Conservation (phyloP, 768 basidiomycete species). For the Suillus clintonianus region DNA sequence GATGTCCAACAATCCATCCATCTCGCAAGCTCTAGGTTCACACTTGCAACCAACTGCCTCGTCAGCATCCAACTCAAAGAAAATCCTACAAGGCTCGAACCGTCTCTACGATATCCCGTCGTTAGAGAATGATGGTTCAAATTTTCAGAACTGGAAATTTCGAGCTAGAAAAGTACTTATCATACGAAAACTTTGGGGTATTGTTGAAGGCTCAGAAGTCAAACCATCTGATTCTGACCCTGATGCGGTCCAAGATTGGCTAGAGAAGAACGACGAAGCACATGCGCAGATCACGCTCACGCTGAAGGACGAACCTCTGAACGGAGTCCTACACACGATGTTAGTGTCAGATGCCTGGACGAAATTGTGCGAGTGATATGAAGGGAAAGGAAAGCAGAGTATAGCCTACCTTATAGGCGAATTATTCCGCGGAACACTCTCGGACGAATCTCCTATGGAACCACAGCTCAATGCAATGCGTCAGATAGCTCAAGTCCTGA, state of each 20-base stretch:
- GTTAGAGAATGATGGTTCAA: constrained; percentile 10
- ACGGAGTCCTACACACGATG: constrained; percentile 7
- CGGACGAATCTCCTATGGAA: neutral
- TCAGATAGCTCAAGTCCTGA: neutral
- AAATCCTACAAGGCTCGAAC: neutral
- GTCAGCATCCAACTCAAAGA: neutral
- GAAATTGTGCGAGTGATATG: constrained; percentile 15
- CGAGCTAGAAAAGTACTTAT: constrained; percentile 19
- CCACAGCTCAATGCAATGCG: neutral
- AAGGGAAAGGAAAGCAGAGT: constrained; percentile 18
- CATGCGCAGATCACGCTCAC: constrained; percentile 19
- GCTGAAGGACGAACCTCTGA: constrained; percentile 21
- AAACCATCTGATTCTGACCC: neutral
- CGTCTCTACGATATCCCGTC: constrained; percentile 9
- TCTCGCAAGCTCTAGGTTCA: neutral
- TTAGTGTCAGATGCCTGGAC: constrained; percentile 2
- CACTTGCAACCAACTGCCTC: neutral
- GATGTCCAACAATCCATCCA: neutral
- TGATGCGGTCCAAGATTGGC: neutral
- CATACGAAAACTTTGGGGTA: constrained; percentile 11
- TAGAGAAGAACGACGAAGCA: constrained; percentile 14
- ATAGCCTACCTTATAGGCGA: constrained; percentile 1
- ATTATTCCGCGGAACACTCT: neutral
- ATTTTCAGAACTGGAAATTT: constrained; percentile 15
- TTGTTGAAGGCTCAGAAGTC: neutral